Evolutionary conservation across 441 rosid species (phyloP).

Genomic region (Arabidopsis hybrid): DNA sequence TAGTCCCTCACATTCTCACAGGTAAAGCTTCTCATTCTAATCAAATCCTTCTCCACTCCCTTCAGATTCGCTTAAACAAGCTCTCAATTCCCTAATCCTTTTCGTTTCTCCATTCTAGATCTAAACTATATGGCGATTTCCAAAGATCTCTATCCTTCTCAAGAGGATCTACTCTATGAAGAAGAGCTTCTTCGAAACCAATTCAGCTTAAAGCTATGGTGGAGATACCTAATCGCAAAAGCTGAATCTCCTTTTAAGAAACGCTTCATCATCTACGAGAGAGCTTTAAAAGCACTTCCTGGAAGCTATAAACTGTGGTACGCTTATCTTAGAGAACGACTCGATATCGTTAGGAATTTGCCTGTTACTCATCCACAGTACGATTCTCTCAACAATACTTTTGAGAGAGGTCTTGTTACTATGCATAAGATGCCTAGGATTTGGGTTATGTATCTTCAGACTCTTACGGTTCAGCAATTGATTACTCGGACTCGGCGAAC

Average conservation of each 20-base stretch:
- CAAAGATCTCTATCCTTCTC: constrained; percentile 78
- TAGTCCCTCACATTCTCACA: not conserved
- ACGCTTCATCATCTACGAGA: constrained; percentile 80
- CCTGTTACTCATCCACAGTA: constrained; percentile 73
- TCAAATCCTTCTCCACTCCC: not conserved
- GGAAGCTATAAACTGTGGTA: constrained; percentile 93
- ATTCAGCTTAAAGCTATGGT: constrained; percentile 86
- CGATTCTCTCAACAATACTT: constrained; percentile 82
- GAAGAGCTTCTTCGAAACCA: constrained; percentile 89
- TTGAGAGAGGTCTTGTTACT: constrained; percentile 86
- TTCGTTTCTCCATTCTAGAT: constrained; percentile 7
- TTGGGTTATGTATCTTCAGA: constrained; percentile 91
- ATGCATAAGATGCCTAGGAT: constrained; percentile 97
- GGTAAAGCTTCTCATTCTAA: constrained; percentile 5
- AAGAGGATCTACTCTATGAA: constrained; percentile 82
- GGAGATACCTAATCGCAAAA: constrained; percentile 86
- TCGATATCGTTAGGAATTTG: constrained; percentile 71
- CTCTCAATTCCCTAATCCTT: constrained; percentile 5
- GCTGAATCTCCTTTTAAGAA: constrained; percentile 73
- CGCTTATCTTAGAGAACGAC: constrained; percentile 84
- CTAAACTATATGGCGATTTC: constrained; percentile 61
- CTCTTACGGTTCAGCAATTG: constrained; percentile 65
- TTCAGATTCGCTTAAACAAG: not conserved
- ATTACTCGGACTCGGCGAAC: constrained; percentile 64
- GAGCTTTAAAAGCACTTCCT: constrained; percentile 86